Percentiles rank a stretch among this genome's conserved stretches.
Conservation (phyloP, 352 stramenopile species). For the Peronosclerospora sorghi region DNA sequence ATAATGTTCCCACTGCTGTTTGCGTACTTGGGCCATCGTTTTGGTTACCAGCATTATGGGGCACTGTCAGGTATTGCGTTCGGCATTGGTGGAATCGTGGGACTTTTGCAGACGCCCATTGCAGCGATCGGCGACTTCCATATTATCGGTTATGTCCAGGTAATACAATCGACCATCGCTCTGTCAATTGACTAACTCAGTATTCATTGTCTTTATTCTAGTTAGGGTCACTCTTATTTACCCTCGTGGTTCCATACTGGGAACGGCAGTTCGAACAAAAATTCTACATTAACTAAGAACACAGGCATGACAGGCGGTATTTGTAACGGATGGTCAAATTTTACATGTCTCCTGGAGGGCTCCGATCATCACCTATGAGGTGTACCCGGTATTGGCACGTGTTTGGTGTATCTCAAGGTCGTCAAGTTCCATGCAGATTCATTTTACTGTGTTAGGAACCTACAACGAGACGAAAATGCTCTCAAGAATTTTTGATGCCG, state of each 20-base stretch:
- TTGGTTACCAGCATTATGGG: constrained; percentile 82
- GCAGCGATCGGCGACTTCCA: constrained; percentile 36
- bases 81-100: constrained; percentile 46
- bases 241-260: constrained; percentile 36
- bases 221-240: constrained; percentile 40
- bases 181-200: neutral
- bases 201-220: constrained; percentile 14
- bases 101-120: constrained; percentile 55
- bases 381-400: constrained; percentile 5
- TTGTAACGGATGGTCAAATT: constrained; percentile 9
- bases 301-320: constrained; percentile 14
- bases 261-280: constrained; percentile 27
- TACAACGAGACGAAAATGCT: neutral
- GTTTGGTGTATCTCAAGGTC: constrained; percentile 13
- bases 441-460: constrained; percentile 5
- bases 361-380: no score
- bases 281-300: constrained; percentile 12
- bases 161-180: constrained; percentile 9
- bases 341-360: constrained; percentile 4
- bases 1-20: constrained; percentile 81
- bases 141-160: constrained; percentile 36
- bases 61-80: constrained; percentile 71
- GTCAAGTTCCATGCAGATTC: constrained; percentile 5
- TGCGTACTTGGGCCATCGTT: constrained; percentile 59
- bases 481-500: neutral